Base-by-base conservation (phyloP, 2,329 filamentous ascomycete species). In the Fusarium chlamydosporum region DNA sequence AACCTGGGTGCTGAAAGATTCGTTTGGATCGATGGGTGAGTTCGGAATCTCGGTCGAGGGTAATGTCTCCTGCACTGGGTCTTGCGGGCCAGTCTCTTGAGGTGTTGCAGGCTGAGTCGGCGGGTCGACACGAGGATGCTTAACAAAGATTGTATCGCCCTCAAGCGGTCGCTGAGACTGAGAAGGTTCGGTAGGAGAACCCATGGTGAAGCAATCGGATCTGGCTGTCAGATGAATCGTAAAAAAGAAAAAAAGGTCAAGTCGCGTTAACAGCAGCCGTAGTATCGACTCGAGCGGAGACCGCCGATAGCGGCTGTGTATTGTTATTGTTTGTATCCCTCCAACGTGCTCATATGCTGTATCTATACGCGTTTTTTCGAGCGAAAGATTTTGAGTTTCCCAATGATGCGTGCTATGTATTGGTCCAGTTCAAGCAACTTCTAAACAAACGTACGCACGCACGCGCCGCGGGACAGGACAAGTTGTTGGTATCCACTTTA, bases 1-100 rank as follows among this genome's bases (percentile, higher is more conserved):
- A 61, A 76, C 61, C 64, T 87, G 84, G 5, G 82, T 83, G 70
- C 81, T 83, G 75, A 87, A 86, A 0, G 84, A 85, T 46, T 79
- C 74, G 46, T 77, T 76, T 7, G 81, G 79, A 47, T 86, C 84
- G 66, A 83, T 78, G 29, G 86, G 86, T 13, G 86, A 88, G 20
- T 79, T 80, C 4, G 86, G 83, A 8, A 79, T 81, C 72, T 88
- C 85, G n/a, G 86, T 89, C 2, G 85, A 86, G 12, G 85, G 84
- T n/a, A 89, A 79, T 20, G 85, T 86, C 35, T 82, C 79, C 64
- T 88, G 86, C 16, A 86, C 87, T 10, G 80, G 79, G 27, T 76
- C 73, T 27, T 74, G 72, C 13, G 73, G 75, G 16, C 68, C 76
- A 11, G 60, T 59, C 46, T 80, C 76, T 29, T 72, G 73, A 23